Evolutionary conservation across 345 rosid species (phyloP).

Genomic region (Salix purpurea): DNA sequence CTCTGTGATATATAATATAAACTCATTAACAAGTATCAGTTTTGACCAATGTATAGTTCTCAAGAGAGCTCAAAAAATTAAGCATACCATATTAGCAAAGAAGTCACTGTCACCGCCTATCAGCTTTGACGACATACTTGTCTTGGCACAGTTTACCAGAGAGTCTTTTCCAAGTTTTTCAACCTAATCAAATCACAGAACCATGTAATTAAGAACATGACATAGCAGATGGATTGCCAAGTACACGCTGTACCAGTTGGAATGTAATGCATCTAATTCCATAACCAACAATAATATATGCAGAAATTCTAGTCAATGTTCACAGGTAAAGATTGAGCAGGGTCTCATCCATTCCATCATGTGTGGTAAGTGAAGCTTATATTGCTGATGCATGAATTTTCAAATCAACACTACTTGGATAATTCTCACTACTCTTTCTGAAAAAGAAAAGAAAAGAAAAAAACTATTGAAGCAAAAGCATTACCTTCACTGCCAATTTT

Average conservation of each 20-base stretch:
- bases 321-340: neutral
- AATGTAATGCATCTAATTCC: neutral
- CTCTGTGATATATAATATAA: neutral
- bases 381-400: too few relatives aligned
- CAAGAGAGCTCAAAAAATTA: neutral
- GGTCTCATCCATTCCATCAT: neutral
- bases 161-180: conserved; percentile 94
- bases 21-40: neutral
- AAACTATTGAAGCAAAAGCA: neutral
- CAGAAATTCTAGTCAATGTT: neutral
- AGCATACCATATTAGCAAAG: conserved; percentile 82
- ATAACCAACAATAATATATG: too few relatives aligned
- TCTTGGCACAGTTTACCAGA: conserved; percentile 88
- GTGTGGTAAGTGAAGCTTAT: too few relatives aligned
- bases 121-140: conserved; percentile 97
- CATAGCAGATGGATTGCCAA: neutral
- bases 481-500: conserved; percentile 78
- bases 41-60: neutral
- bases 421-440: too few relatives aligned
- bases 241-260: neutral
- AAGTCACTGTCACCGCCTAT: conserved; percentile 87
- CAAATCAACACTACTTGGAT: too few relatives aligned
- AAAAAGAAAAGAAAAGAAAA: too few relatives aligned
- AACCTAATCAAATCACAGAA: conserved; percentile 41
- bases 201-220: neutral